These are phyloP conservation scores for Periconia sp. DNA, from an alignment of 2,329 filamentous ascomycete species.

Conservation along the genomic window DNA sequence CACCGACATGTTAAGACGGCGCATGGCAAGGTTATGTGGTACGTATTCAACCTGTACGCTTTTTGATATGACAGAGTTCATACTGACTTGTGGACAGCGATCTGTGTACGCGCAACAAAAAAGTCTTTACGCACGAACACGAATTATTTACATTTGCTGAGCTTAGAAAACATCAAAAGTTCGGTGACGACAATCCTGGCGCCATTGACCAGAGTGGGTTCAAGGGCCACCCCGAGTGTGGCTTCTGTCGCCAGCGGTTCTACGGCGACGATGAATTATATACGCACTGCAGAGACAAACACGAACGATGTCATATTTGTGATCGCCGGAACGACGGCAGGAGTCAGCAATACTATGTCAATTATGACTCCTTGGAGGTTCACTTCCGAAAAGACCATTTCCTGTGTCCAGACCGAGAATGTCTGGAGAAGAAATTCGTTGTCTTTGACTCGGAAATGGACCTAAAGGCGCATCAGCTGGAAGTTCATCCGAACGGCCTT, in stretches of 20 bases:
- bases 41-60: slow-evolving; percentile 32
- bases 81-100: slow-evolving; percentile 59
- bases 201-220: slow-evolving; percentile 93
- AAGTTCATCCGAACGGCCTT: slow-evolving; percentile 77
- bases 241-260: slow-evolving; percentile 89
- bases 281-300: slow-evolving; percentile 88
- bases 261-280: slow-evolving; percentile 97
- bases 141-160: slow-evolving; percentile 84
- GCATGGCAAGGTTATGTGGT: slow-evolving; percentile 87
- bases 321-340: slow-evolving; percentile 69
- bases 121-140: slow-evolving; percentile 98
- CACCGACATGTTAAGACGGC: slow-evolving; percentile 80
- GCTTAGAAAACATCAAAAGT: slow-evolving; percentile 84
- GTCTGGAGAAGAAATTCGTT: slow-evolving; percentile 95
- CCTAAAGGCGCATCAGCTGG: slow-evolving; percentile 89
- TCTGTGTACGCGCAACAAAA: slow-evolving; percentile 91
- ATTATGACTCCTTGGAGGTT: slow-evolving; percentile 84
- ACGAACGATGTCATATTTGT: slow-evolving; percentile 94
- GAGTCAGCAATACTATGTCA: slow-evolving; percentile 86
- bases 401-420: slow-evolving; percentile 82
- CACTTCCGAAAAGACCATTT: slow-evolving; percentile 92
- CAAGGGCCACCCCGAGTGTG: slow-evolving; percentile 92
- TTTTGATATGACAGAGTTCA: neutral
- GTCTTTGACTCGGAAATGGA: slow-evolving; percentile 96
- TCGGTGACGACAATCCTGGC: slow-evolving; percentile 89